Conservation (phyloP, 805 yeast genomes). For the Candida tallmaniae region DNA sequence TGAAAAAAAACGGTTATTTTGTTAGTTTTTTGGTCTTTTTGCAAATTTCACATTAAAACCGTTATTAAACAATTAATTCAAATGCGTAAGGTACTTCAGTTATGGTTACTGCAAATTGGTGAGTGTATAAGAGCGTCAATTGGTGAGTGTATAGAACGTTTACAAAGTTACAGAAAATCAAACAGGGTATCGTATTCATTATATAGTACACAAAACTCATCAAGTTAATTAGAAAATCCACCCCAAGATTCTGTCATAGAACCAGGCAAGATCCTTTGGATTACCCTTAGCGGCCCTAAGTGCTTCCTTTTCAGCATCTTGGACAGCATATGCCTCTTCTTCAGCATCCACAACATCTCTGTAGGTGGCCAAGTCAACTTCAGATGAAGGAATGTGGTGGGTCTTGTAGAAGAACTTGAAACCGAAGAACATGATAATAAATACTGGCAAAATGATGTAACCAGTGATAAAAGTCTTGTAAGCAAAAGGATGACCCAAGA, state of each 20-base stretch:
- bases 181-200: neutral
- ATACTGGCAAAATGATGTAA: conserved; percentile 71
- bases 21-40: too few relatives aligned
- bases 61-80: too few relatives aligned
- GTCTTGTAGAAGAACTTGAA: conserved; percentile 56
- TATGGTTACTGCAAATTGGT: too few relatives aligned
- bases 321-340: conserved; percentile 35
- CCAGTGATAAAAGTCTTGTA: conserved; percentile 72
- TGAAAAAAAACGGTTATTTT: too few relatives aligned
- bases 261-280: conserved; percentile 42
- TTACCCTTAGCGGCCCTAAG: conserved; percentile 39
- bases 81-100: too few relatives aligned
- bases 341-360: conserved; percentile 54
- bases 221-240: conserved; percentile 38
- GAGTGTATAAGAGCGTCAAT: too few relatives aligned
- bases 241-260: conserved; percentile 45
- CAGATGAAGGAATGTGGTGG: conserved; percentile 44
- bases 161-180: too few relatives aligned
- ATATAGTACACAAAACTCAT: neutral
- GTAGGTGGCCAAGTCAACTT: conserved; percentile 57
- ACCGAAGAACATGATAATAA: conserved; percentile 49
- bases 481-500: conserved; percentile 52
- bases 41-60: too few relatives aligned
- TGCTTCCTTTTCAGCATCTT: conserved; percentile 31
- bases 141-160: too few relatives aligned